phyloP scores from a whole-genome alignment of 2,329 filamentous ascomycete genomes.

The Beauveria sp. region DNA sequence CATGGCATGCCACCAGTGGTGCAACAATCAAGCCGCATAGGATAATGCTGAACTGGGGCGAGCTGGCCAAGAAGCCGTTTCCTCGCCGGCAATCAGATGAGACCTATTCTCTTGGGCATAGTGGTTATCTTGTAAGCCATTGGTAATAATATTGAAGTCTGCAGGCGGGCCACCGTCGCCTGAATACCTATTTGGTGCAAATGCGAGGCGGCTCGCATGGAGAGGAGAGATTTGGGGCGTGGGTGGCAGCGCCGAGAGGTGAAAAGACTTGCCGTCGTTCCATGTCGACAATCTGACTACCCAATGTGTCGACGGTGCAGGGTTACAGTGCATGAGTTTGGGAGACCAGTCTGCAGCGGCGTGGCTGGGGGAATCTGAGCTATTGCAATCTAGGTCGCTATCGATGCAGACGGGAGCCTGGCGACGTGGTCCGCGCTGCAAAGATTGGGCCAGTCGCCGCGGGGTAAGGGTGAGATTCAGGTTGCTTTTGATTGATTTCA shows the following conservation, averaged over 20 bases:
- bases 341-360: not conserved
- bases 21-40: not conserved
- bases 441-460: not conserved
- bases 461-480: not conserved
- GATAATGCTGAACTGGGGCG: not conserved
- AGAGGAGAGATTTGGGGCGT: not conserved
- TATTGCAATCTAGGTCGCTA: constrained; percentile 1
- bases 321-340: not conserved
- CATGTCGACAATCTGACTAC: not conserved
- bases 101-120: not conserved
- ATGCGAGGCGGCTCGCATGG: not conserved
- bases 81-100: not conserved
- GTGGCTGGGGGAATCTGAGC: constrained; percentile 5
- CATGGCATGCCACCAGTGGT: not conserved
- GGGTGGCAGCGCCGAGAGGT: not conserved
- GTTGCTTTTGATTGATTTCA: not conserved
- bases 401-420: not conserved
- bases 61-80: not conserved
- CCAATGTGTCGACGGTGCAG: not conserved
- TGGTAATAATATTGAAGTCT: not conserved
- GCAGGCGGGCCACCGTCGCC: not conserved
- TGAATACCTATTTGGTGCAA: not conserved
- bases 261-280: not conserved
- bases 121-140: not conserved
- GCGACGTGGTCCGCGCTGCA: not conserved